phyloP scores from a whole-genome alignment of 768 basidiomycete genomes.

The Hericium rajendrae region DNA sequence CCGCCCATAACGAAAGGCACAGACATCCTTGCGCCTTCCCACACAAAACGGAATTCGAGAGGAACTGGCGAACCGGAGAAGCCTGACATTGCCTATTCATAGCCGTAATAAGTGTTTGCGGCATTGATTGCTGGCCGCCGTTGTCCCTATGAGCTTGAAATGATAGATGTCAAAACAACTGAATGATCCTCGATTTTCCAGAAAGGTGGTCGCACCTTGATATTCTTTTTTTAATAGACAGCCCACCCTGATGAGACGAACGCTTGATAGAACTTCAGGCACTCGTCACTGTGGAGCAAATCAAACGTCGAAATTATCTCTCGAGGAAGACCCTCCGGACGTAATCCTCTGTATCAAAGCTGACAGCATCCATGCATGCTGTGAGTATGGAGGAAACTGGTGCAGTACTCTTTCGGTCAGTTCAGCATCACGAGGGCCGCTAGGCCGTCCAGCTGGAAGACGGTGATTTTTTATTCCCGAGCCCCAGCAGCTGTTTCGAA shows the following conservation, averaged over 20 bases:
- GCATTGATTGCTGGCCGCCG: conserved; percentile 39
- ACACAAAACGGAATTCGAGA: conserved; percentile 42
- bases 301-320: conserved; percentile 37
- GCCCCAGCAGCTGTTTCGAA: background rate
- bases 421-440: conserved; percentile 38
- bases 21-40: conserved; percentile 37
- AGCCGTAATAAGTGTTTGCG: conserved; percentile 43
- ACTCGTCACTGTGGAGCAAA: conserved; percentile 41
- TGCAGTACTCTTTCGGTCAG: conserved; percentile 33
- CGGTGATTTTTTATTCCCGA: conserved; percentile 30
- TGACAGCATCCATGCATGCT: too few relatives aligned
- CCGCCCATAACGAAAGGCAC: conserved; percentile 43
- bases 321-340: conserved; percentile 24
- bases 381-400: too few relatives aligned
- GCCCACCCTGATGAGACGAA: conserved; percentile 44
- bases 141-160: conserved; percentile 35
- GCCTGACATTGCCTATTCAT: conserved; percentile 45
- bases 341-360: conserved; percentile 31
- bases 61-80: conserved; percentile 40
- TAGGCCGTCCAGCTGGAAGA: conserved; percentile 31
- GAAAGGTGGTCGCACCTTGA: conserved; percentile 26
- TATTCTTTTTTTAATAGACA: conserved; percentile 32
- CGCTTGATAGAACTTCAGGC: conserved; percentile 38
- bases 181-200: too few relatives aligned
- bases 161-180: background rate